phyloP scores from a whole-genome alignment of 2,329 filamentous ascomycete species.

The Phialophora chinensis region DNA sequence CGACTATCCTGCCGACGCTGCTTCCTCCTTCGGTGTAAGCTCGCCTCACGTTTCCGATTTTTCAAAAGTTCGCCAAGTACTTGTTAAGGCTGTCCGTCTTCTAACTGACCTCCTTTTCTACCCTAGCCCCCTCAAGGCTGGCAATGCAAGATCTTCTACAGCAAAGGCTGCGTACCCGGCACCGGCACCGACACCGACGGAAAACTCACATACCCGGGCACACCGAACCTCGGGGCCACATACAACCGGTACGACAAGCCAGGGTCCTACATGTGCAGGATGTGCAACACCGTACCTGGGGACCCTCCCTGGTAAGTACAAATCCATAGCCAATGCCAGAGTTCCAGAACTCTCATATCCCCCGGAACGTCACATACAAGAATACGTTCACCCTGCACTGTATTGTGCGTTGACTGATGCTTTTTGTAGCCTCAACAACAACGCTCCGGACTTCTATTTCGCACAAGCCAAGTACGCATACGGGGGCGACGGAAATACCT shows the following conservation, averaged over 20 bases:
- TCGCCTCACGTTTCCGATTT: neutral
- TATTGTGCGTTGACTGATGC: neutral
- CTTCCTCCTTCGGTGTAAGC: conserved; percentile 32
- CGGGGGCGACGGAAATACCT: conserved; percentile 5
- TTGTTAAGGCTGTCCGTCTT: neutral
- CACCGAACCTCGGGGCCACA: conserved; percentile 20
- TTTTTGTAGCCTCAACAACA: conserved; percentile 27
- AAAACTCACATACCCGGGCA: conserved; percentile 32
- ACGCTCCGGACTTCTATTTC: conserved; percentile 26
- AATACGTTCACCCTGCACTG: neutral
- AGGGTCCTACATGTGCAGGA: conserved; percentile 23
- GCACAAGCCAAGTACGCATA: conserved; percentile 14
- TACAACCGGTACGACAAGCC: conserved; percentile 27
- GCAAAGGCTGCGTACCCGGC: conserved; percentile 14
- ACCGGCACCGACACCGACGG: conserved; percentile 28
- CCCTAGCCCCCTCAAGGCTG: conserved; percentile 23
- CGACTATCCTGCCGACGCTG: conserved; percentile 19
- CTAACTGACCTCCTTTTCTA: neutral
- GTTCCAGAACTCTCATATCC: neutral
- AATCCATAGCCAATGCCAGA: neutral
- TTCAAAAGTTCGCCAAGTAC: neutral
- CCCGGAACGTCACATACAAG: neutral
- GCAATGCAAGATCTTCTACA: conserved; percentile 33
- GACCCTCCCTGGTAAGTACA: conserved; percentile 30
- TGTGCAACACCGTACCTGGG: conserved; percentile 15